Conservation (phyloP, 192 early-diverging fungal species). For the Entomortierella parvispora region DNA sequence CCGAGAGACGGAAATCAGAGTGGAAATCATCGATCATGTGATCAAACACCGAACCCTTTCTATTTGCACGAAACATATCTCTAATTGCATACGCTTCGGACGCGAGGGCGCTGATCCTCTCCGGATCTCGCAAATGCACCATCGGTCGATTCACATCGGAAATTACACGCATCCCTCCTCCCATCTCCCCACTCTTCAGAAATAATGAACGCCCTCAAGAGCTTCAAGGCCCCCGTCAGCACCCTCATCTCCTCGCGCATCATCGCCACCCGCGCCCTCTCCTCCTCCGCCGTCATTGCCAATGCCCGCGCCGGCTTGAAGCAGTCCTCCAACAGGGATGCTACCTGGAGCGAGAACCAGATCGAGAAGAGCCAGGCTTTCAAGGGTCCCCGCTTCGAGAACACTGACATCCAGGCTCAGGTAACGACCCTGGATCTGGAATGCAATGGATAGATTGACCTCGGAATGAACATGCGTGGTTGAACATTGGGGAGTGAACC, state of each 20-base stretch:
- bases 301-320: slow-evolving; percentile 53
- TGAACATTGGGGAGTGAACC: not conserved
- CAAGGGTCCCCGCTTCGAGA: slow-evolving; percentile 87
- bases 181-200: not conserved
- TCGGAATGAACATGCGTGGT: not conserved
- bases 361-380: slow-evolving; percentile 73
- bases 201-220: slow-evolving; percentile 47
- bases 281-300: slow-evolving; percentile 25
- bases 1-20: too few species aligned
- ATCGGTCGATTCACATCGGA: too few species aligned
- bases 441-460: not conserved
- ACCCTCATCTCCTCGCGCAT: slow-evolving; percentile 15
- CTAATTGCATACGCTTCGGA: too few species aligned
- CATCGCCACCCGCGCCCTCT: slow-evolving; percentile 23
- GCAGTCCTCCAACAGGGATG: slow-evolving; percentile 81
- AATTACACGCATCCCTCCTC: not conserved
- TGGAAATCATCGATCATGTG: not conserved
- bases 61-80: too few species aligned
- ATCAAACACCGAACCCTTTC: too few species aligned
- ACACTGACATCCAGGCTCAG: slow-evolving; percentile 83
- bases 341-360: slow-evolving; percentile 84
- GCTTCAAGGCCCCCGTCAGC: slow-evolving; percentile 36
- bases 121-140: too few species aligned
- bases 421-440: slow-evolving; percentile 41
- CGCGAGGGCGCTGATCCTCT: too few species aligned